Conservation (phyloP, 2,329 filamentous ascomycete species). For the Fusarium globosum region DNA sequence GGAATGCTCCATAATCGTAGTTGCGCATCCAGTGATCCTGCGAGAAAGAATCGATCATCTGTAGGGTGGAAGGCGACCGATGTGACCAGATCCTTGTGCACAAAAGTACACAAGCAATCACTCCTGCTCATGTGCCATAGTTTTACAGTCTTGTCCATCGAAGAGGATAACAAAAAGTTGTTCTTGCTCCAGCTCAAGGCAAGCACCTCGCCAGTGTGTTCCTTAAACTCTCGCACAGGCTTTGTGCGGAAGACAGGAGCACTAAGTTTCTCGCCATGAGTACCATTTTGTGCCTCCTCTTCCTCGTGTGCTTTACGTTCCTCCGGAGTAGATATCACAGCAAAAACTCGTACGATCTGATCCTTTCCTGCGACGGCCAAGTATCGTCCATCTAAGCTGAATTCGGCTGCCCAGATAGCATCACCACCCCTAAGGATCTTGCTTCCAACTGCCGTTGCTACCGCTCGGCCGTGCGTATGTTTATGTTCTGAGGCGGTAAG, state of each 20-base stretch:
- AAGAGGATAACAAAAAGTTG: constrained; percentile 93
- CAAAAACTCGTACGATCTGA: constrained; percentile 86
- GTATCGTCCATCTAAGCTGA: constrained; percentile 91
- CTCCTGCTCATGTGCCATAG: constrained; percentile 89
- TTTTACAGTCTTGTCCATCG: constrained; percentile 97
- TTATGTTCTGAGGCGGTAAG: constrained; percentile 69
- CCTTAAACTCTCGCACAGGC: constrained; percentile 81
- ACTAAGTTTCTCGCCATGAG: constrained; percentile 72
- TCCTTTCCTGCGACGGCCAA: constrained; percentile 94
- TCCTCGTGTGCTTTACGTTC: constrained; percentile 80
- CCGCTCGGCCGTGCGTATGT: constrained; percentile 44
- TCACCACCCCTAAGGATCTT: constrained; percentile 61
- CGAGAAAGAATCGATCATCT: constrained; percentile 96
- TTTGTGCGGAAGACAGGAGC: constrained; percentile 90
- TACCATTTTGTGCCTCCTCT: constrained; percentile 57
- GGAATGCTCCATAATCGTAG: constrained; percentile 96
- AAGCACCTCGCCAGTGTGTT: constrained; percentile 86
- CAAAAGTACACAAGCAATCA: constrained; percentile 93
- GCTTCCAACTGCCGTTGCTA: constrained; percentile 53
- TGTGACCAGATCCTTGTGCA: constrained; percentile 94
- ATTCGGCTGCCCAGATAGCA: constrained; percentile 92
- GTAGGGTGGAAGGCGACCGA: constrained; percentile 94
- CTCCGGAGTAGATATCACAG: constrained; percentile 83
- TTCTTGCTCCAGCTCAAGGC: constrained; percentile 99
- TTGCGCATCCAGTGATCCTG: constrained; percentile 89